Evolutionary conservation across 1,284 basidiomycete species (phyloP), one percentile per base, ranked within the genome.

Genomic region (Ganoderma meredithae): DNA sequence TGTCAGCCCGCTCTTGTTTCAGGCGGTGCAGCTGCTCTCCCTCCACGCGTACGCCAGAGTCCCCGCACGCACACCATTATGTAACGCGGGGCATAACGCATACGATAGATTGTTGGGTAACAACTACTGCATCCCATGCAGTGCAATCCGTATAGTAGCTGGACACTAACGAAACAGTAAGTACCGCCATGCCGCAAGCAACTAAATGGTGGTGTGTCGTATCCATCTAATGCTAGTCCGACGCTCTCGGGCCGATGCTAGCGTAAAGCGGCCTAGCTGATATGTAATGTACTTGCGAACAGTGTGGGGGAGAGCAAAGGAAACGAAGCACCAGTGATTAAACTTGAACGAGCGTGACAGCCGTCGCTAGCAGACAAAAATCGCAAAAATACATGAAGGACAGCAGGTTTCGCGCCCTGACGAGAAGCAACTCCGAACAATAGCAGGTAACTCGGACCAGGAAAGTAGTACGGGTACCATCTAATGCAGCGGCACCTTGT

Each of bases 301-400:
- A 60, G 13, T 60, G 10, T n/a, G 17, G 4, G 58, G 8, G 22
- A 22, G 15, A 41, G 22, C 9, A n/a, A 25, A 40, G n/a, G 36
- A 60, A 22, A 22, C 56, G 58, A 60, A 7, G 10, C 22, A 22
- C 39, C 15, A 64, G 17, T 12, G 22, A 25, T 47, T 6, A 41
- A 47, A 22, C 15, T 44, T 41, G 31, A 71, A 68, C 7, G 70
- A 71, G 62, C 53, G 70, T 58, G 68, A 60, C 67, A 62, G 56
- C 63, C 36, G 7, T 36, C 2, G 4, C 36, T 39, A 10, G 36
- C 36, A 39, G 36, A 39, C 36, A 39, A 39, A 39, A 9, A 9
- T 39, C 10, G 36, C 31, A 47, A 47, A 52, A 63, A 52, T 62
- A 63, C 40, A 71, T 47, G 33, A 62, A 43, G 36, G 19, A 52